phyloP scores from a whole-genome alignment of 768 basidiomycete species.

The Kondoa subrosea region DNA sequence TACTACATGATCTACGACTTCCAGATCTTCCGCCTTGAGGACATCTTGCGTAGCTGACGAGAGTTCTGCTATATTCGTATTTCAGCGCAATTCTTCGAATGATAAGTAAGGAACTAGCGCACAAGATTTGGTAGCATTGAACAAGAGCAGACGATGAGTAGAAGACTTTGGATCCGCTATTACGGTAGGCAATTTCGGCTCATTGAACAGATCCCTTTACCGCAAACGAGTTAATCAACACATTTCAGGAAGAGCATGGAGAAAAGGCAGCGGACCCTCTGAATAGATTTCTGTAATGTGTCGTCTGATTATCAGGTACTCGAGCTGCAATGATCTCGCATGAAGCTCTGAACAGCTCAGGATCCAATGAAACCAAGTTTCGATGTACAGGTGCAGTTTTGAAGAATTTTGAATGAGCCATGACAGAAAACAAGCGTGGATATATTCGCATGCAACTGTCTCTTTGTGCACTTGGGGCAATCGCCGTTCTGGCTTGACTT shows the following conservation, averaged over 20 bases:
- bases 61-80: slow-evolving; percentile 44
- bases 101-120: neutral
- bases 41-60: slow-evolving; percentile 42
- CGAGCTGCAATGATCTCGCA: neutral
- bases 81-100: neutral
- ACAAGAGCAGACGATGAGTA: neutral
- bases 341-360: slow-evolving; percentile 10
- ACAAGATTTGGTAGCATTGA: neutral
- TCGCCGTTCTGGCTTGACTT: neutral
- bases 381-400: slow-evolving; percentile 18
- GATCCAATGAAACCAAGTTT: slow-evolving; percentile 20
- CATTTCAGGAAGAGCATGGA: neutral
- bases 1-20: slow-evolving; percentile 42
- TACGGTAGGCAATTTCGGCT: neutral
- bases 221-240: neutral
- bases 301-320: neutral
- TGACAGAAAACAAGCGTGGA: neutral
- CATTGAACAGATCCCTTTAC: neutral
- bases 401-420: neutral
- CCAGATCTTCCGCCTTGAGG: slow-evolving; percentile 43
- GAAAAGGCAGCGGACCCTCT: neutral
- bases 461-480: no score
- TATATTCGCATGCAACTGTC: neutral
- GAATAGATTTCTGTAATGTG: neutral
- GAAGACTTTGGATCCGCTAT: neutral